These are phyloP conservation scores for Hibiscus mutabilis DNA, from an alignment of 345 rosid genomes.

Conservation along the genomic window DNA sequence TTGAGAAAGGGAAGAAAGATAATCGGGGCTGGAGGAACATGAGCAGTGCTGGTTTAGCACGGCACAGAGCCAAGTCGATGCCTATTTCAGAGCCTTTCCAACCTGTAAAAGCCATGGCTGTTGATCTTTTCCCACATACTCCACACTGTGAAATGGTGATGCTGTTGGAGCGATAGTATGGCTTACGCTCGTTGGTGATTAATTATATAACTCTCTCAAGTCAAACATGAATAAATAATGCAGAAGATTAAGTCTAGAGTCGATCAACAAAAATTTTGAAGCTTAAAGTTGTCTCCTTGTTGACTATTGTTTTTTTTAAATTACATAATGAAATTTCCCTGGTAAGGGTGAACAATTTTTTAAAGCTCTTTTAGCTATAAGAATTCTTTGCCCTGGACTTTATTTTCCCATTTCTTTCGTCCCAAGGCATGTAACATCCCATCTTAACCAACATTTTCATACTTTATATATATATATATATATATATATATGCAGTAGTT, in stretches of 20 bases:
- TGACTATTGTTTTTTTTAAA: background rate
- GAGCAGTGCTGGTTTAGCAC: conserved; percentile 77
- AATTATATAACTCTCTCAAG: background rate
- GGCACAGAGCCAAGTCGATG: conserved; percentile 83
- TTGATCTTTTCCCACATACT: conserved; percentile 94
- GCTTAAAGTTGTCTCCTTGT: background rate
- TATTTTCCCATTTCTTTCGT: no score
- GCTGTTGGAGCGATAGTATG: conserved; percentile 67
- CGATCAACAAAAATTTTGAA: background rate
- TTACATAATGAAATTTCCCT: background rate
- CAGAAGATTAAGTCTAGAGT: background rate
- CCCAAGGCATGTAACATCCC: no score
- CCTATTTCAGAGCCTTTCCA: conserved; percentile 79
- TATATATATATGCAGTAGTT: no score
- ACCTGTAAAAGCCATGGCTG: conserved; percentile 96
- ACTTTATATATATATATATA: no score
- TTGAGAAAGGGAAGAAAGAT: conserved; percentile 60
- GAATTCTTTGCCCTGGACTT: background rate
- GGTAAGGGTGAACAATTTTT: background rate
- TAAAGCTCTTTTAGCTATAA: background rate
- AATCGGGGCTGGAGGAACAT: conserved; percentile 60
- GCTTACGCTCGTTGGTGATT: background rate
- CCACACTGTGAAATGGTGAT: conserved; percentile 91
- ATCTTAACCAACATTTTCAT: no score
- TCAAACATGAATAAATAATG: background rate